Evolutionary conservation across 1,284 basidiomycete genomes (phyloP).

Genomic region (Rhodotorula sp.): DNA sequence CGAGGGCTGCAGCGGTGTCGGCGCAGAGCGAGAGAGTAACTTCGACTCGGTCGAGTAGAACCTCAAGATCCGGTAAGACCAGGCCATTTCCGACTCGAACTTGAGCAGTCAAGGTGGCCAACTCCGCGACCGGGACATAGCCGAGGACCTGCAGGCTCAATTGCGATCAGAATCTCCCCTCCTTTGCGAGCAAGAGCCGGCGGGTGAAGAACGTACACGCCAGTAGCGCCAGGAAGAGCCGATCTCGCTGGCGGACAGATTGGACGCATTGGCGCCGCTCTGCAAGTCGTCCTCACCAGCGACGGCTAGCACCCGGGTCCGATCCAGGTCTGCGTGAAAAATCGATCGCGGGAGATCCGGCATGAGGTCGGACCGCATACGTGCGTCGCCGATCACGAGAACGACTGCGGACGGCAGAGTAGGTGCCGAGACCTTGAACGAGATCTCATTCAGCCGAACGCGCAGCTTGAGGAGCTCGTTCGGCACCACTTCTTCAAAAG

Average conservation of each 20-base stretch:
- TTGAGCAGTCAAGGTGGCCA: constrained; percentile 6
- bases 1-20: constrained; percentile 50
- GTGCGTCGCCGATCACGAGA: constrained; percentile 63
- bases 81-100: constrained; percentile 23
- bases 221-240: background rate
- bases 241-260: background rate
- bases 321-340: constrained; percentile 57
- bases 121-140: constrained; percentile 14
- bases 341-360: constrained; percentile 62
- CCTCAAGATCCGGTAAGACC: constrained; percentile 31
- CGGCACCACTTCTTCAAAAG: constrained; percentile 89
- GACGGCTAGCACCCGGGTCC: constrained; percentile 59
- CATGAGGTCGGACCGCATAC: constrained; percentile 67
- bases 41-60: constrained; percentile 26
- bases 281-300: constrained; percentile 51
- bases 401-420: constrained; percentile 64
- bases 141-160: constrained; percentile 19
- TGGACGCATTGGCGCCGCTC: background rate
- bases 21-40: constrained; percentile 50
- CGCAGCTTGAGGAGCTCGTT: constrained; percentile 76
- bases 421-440: constrained; percentile 62
- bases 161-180: too few relatives aligned
- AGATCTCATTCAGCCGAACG: constrained; percentile 66
- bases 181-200: too few relatives aligned
- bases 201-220: background rate